phyloP scores from a whole-genome alignment of 306 rosid species.

The Crotalaria pallida region DNA sequence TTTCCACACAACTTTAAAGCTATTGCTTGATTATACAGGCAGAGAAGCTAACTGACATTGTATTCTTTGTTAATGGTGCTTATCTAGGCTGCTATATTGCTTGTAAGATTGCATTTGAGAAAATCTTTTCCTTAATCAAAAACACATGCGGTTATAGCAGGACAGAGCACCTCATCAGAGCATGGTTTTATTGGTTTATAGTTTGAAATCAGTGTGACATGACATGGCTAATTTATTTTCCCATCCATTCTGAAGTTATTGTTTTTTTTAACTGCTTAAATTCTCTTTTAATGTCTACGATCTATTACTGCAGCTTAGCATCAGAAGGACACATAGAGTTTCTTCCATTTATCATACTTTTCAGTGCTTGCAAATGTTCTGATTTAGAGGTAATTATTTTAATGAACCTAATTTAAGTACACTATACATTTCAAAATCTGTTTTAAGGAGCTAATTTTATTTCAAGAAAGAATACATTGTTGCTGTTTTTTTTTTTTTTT shows the following conservation, averaged over 20 bases:
- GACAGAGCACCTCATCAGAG: not conserved
- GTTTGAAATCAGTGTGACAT: not conserved
- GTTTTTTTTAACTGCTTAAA: not conserved
- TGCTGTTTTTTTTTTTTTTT: not conserved
- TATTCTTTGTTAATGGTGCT: not conserved
- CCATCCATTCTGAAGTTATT: not conserved
- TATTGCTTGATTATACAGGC: too few relatives aligned
- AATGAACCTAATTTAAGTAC: too few relatives aligned
- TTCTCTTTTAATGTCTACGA: slow-evolving; percentile 1
- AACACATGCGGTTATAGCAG: not conserved
- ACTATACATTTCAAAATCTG: not conserved
- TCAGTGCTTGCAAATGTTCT: not conserved
- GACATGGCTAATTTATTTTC: not conserved
- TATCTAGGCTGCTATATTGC: not conserved
- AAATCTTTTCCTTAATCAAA: too few relatives aligned
- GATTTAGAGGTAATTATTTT: not conserved
- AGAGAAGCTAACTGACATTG: not conserved
- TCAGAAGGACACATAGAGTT: not conserved
- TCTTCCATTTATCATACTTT: not conserved
- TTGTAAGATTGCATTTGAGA: not conserved
- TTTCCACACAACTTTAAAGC: too few relatives aligned
- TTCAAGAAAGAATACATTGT: not conserved
- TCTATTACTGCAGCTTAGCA: not conserved
- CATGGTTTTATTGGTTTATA: not conserved
- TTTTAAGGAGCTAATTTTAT: not conserved